Percentiles rank a stretch among this genome's conserved stretches.
Evolutionary conservation across 352 stramenopile genomes (phyloP).

Genomic region (Phytopythium litorale): DNA sequence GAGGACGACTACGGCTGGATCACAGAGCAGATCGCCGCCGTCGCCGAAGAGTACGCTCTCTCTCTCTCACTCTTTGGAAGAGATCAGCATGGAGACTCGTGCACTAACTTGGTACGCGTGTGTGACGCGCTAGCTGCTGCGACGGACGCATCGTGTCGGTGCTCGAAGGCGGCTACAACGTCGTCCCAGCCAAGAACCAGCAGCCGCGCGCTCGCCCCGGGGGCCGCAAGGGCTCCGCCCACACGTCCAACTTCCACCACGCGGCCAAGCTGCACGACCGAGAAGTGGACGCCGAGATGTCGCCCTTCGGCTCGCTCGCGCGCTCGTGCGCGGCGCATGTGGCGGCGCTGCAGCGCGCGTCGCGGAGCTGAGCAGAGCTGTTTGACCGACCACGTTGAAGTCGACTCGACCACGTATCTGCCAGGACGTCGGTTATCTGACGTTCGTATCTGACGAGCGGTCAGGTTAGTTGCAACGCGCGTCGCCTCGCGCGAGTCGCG

Average conservation of each 20-base stretch:
- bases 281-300: constrained; percentile 50
- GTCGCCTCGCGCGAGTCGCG: too few species aligned
- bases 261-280: constrained; percentile 46
- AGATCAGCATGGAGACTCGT: too few species aligned
- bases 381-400: constrained; percentile 8
- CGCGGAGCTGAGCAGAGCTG: constrained; percentile 11
- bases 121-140: constrained; percentile 59
- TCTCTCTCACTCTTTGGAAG: too few species aligned
- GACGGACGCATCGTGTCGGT: constrained; percentile 93
- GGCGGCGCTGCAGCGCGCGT: constrained; percentile 39
- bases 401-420: not conserved
- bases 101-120: not conserved
- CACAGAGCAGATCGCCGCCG: constrained; percentile 77
- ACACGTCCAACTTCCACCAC: constrained; percentile 50
- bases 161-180: constrained; percentile 93
- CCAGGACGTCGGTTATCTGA: not conserved
- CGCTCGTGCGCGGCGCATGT: constrained; percentile 62
- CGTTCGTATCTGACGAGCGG: not conserved
- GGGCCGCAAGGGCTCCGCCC: constrained; percentile 19
- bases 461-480: not conserved
- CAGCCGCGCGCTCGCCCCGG: constrained; percentile 3
- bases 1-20: constrained; percentile 87
- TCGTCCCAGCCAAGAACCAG: constrained; percentile 46
- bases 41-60: constrained; percentile 86
- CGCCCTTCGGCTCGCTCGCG: constrained; percentile 49